Percentiles rank a stretch among this genome's conserved stretches.
Conservation (phyloP, 345 rosid genomes). For the Gossypium sturtianum region DNA sequence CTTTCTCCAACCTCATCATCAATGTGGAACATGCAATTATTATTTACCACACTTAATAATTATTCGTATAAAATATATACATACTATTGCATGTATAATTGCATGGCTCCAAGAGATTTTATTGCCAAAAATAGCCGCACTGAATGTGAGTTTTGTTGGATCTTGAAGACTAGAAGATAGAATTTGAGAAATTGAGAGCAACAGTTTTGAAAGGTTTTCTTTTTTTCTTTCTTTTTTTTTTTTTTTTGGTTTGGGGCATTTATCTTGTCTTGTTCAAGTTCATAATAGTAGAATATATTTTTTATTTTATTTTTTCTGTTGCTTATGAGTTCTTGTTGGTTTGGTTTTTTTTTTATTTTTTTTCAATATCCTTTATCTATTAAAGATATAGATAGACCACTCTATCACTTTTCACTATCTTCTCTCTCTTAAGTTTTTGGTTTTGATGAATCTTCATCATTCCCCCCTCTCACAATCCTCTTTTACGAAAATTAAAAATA, state of each 20-base stretch:
- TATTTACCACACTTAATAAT: not conserved
- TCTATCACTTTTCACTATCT: slow-evolving; percentile 20
- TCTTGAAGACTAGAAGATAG: not conserved
- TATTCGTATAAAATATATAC: slow-evolving; percentile 13
- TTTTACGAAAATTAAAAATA: not conserved
- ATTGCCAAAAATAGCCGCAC: not conserved
- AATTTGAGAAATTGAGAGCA: slow-evolving; percentile 30
- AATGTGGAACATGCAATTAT: slow-evolving; percentile 27
- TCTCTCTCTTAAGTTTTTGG: slow-evolving; percentile 37
- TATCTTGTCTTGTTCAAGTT: no score
- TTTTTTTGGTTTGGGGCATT: no score
- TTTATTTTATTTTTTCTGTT: no score
- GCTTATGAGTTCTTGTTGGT: no score
- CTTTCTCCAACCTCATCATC: slow-evolving; percentile 32
- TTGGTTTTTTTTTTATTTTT: not conserved
- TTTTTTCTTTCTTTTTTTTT: no score
- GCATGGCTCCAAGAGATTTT: slow-evolving; percentile 9
- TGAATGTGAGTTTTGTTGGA: slow-evolving; percentile 7
- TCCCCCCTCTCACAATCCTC: not conserved
- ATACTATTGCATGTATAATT: not conserved
- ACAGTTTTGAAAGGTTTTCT: slow-evolving; percentile 33
- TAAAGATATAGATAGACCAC: slow-evolving; percentile 19
- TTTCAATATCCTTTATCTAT: slow-evolving; percentile 31
- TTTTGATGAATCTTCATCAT: slow-evolving; percentile 56
- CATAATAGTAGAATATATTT: no score